Percentiles rank a stretch among this genome's conserved stretches.
Evolutionary conservation across 345 rosid species (phyloP).

Genomic region (Corchorus olitorius): DNA sequence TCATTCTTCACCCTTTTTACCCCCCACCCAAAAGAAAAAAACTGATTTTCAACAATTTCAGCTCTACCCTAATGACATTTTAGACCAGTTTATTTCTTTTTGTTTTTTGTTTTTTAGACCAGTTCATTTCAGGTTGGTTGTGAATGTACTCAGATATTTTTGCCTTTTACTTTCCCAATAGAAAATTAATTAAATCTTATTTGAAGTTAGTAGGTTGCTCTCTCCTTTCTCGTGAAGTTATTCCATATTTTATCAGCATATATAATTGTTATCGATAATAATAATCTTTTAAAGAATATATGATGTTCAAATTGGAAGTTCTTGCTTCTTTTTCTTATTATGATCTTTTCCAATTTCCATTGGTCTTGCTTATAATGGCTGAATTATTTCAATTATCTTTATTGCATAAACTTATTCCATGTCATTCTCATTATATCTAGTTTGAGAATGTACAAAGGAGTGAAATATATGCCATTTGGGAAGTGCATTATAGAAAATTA

Average conservation of each 20-base stretch:
- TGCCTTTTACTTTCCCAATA: neutral
- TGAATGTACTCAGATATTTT: neutral
- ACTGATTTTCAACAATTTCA: conserved; percentile 20
- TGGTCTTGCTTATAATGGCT: neutral
- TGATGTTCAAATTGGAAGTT: neutral
- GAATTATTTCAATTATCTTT: neutral
- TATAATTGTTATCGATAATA: neutral
- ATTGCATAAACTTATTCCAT: neutral
- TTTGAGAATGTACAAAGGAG: neutral
- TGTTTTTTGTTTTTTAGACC: too few species aligned
- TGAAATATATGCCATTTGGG: conserved; percentile 4
- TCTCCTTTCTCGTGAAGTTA: neutral
- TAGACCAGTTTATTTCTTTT: neutral
- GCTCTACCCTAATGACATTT: neutral
- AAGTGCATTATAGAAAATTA: neutral
- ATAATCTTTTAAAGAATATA: neutral
- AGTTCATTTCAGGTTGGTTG: neutral
- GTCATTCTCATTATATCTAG: neutral
- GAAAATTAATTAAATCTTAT: neutral
- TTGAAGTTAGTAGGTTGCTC: neutral
- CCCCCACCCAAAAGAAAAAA: neutral
- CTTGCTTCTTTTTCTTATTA: neutral
- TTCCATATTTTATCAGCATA: neutral
- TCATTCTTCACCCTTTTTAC: neutral
- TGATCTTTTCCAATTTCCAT: neutral